Base-by-base conservation (phyloP, 345 rosid species). In the Ceriops zippeliana region DNA sequence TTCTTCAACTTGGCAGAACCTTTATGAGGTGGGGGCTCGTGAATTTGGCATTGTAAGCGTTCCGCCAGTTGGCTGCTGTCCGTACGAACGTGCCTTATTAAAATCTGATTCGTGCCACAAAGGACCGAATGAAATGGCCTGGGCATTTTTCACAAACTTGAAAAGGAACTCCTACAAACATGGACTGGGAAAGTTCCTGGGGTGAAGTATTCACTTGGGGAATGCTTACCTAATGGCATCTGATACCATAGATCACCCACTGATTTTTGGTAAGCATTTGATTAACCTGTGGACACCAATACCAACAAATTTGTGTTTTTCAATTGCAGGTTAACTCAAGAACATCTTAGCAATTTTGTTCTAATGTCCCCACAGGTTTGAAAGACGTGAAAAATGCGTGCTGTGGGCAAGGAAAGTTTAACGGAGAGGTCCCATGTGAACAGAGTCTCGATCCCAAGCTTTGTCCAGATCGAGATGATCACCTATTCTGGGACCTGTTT, bases 1-100 rank as follows among this genome's bases (percentile, higher is more conserved):
- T 9, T 2, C 27, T 22, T 54, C 27, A 54, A 54, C n/a, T 10
- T 52, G 21, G 69, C 79, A 83, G 87, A 58, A 68, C 51, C 64
- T 87, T 58, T 73, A 76, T 49, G 54, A 66, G 8, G 28, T 76
- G 57, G 88, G 83, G 49, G 91, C 79, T 32, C 64, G 87, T 62
- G 84, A 70, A 58, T 79, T 84, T 8, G 87, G 74, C 26, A 78
- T 84, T 10, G 35, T 83, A 8, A 13, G 75, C 5, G 65, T 70
- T 16, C 80, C 78, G 4, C 76, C 79, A 0, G 9, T 81, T 0
- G 86, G 88, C 2, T 84, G 91, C 74, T 77, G 82, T 68, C 85
- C 88, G 0, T 24, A 1, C 7, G 65, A 61, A 5, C 78, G 82
- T 10, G 38, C 49, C 3, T 0, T 6, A 6, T 70, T 66, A 61